Percentiles rank a stretch among this genome's conserved stretches.
phyloP scores from a whole-genome alignment of 2,329 filamentous ascomycete genomes.

The Cladosporium oxysporum region DNA sequence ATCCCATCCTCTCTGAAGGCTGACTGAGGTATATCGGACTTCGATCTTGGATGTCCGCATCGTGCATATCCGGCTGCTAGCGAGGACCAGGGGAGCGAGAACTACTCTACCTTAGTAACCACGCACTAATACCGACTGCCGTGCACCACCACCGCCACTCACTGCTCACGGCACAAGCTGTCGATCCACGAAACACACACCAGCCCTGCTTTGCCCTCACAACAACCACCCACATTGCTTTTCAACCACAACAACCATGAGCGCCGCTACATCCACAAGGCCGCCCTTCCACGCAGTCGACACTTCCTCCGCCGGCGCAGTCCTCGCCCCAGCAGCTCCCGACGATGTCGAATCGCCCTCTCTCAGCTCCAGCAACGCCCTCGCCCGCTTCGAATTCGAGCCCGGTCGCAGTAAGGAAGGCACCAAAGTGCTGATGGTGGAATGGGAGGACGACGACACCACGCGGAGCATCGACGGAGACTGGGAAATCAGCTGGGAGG shows the following conservation, averaged over 20 bases:
- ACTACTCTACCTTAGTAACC: slow-evolving; percentile 1
- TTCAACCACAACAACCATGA: background rate
- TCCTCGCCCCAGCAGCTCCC: slow-evolving; percentile 12
- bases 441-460: slow-evolving; percentile 71
- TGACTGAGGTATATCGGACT: background rate
- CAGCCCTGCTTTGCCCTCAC: background rate
- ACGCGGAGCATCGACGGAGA: slow-evolving; percentile 51
- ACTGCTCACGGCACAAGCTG: slow-evolving; percentile 2
- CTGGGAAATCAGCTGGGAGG: slow-evolving; percentile 84
- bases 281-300: slow-evolving; percentile 44
- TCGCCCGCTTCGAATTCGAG: slow-evolving; percentile 87
- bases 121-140: slow-evolving; percentile 4
- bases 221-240: background rate
- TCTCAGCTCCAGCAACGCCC: slow-evolving; percentile 57
- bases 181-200: background rate
- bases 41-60: background rate
- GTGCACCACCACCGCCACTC: slow-evolving; percentile 8
- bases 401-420: slow-evolving; percentile 69
- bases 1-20: background rate
- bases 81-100: background rate
- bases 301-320: slow-evolving; percentile 34
- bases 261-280: slow-evolving; percentile 26
- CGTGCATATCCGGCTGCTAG: slow-evolving; percentile 2
- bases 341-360: slow-evolving; percentile 44
- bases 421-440: slow-evolving; percentile 90